Evolutionary conservation across 73 alveolate genomes (phyloP), one percentile per base, ranked within the genome.

Genomic region (Symbiodinium natans): DNA sequence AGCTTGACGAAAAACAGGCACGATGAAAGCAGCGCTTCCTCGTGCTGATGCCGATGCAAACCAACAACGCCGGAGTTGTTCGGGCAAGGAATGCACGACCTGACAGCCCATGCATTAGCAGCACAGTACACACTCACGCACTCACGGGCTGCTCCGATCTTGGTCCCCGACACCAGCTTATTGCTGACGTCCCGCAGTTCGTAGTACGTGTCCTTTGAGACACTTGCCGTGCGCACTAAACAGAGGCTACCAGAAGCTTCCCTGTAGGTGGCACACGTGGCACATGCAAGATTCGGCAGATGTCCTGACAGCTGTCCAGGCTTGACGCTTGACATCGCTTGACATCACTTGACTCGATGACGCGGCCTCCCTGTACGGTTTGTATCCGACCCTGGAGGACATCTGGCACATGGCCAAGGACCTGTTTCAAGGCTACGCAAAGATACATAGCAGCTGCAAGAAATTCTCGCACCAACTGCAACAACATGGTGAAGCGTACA

Each of bases 31-130:
- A 0, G 36, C 40, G 13, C 19, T 31, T 63, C 80, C 80, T 63
- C 80, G 38, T 23, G 80, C 31, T 36, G 80, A 36, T 23, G 36
- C 27, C 80, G 19, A 13, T 29, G 33, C 36, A 29, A 34, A 23
- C 94, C 94, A 19, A 87, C 77, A 36, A 87, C 94, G 31, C 85
- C 63, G 71, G 94, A 87, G 84, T 87, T 54, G 94, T 87, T 87
- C 21, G 94, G 94, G n/a, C 94, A 87, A 21, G 84, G 85, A n/a
- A 36, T 33, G 41, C 94, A 87, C n/a, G 84, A 87, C 84, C 94
- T 87, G 63, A 41, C 6, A 59, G 36, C 8, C 77, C 36, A 11
- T 74, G 17, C 84, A 74, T 2, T 29, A 59, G 77, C 77, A 25
- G 5, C 3, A 4, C 77, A 59, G 15, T 59, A 25, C 36, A 15